Conservation (phyloP, 306 rosid genomes). For the Cicer pinnatifidum region DNA sequence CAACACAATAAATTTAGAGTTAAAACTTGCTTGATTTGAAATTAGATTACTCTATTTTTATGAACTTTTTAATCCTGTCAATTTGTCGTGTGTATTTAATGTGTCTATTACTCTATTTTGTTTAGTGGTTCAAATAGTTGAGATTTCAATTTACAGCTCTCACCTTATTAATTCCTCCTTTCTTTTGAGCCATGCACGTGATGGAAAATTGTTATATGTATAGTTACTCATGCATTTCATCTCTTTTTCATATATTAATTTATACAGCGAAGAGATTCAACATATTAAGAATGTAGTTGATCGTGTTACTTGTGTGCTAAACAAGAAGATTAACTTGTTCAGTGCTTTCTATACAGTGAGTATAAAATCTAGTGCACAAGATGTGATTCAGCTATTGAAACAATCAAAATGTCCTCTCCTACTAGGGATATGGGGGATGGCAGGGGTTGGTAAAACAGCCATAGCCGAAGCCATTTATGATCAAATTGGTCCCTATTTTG, state of each 20-base stretch:
- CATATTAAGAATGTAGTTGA: background rate
- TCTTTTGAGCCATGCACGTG: too few relatives aligned
- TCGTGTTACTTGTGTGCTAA: background rate
- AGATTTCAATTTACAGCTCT: too few relatives aligned
- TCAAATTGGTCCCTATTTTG: background rate
- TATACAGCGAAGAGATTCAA: background rate
- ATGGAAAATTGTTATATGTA: background rate
- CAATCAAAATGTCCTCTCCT: background rate
- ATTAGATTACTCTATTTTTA: background rate
- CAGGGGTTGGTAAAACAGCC: constrained; percentile 12
- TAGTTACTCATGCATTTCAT: background rate
- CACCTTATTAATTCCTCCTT: too few relatives aligned
- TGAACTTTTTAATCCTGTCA: background rate
- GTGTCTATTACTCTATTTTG: too few relatives aligned
- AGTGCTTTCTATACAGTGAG: background rate
- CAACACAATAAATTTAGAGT: background rate
- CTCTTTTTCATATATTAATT: background rate
- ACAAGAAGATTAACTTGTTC: background rate
- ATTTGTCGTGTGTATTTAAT: too few relatives aligned
- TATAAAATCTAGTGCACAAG: background rate
- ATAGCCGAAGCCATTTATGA: background rate
- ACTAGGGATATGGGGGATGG: constrained; percentile 42
- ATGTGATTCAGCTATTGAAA: background rate
- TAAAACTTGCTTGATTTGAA: background rate
- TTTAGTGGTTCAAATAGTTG: too few relatives aligned